These are phyloP conservation scores for Amanita thiersii DNA, from an alignment of 768 basidiomycete species.

Conservation along the genomic window DNA sequence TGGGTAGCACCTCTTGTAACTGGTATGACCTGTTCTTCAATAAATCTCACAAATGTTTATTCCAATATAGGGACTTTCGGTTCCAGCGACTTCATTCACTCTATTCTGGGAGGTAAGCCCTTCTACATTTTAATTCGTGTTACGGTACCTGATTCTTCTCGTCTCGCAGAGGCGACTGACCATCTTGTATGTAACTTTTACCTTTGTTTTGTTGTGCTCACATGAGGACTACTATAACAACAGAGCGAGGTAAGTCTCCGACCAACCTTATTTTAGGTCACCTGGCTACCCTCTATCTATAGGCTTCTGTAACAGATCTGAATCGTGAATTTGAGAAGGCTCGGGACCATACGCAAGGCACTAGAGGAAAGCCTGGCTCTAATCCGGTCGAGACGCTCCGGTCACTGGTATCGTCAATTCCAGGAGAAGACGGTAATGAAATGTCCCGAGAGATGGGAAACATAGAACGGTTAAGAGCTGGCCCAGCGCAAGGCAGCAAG, in stretches of 20 bases:
- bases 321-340: slow-evolving; percentile 72
- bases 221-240: slow-evolving; percentile 1
- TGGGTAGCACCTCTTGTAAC: slow-evolving; percentile 80
- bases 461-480: slow-evolving; percentile 61
- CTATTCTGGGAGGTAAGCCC: slow-evolving; percentile 59
- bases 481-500: slow-evolving; percentile 53
- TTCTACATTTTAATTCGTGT: background rate
- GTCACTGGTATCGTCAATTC: slow-evolving; percentile 51
- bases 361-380: slow-evolving; percentile 21
- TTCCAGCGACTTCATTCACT: slow-evolving; percentile 71
- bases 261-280: background rate
- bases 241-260: slow-evolving; percentile 25
- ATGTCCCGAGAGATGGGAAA: slow-evolving; percentile 70
- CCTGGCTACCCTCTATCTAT: slow-evolving; percentile 12
- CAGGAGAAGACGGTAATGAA: slow-evolving; percentile 51
- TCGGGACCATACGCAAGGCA: slow-evolving; percentile 30
- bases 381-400: slow-evolving; percentile 45
- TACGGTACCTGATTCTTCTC: background rate
- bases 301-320: slow-evolving; percentile 84
- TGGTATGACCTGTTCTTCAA: slow-evolving; percentile 26
- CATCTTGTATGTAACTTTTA: slow-evolving; percentile 37
- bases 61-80: slow-evolving; percentile 55
- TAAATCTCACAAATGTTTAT: background rate
- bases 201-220: background rate
- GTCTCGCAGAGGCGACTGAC: slow-evolving; percentile 54